Conservation (phyloP, 192 early-diverging fungal genomes). For the Entomortierella parvispora region DNA sequence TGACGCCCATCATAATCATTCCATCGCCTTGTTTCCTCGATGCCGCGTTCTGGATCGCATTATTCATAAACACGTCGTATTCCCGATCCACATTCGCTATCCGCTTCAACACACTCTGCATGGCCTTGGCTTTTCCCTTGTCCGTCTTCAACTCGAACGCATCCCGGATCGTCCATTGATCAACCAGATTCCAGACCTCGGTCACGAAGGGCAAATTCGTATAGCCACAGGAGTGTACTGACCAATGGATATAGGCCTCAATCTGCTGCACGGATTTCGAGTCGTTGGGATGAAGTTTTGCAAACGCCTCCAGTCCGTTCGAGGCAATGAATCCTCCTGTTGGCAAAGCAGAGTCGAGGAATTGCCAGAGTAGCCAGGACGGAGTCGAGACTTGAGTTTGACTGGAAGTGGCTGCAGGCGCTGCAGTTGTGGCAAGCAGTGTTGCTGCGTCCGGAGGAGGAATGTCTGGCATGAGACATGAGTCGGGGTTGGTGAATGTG, state of each 20-base stretch:
- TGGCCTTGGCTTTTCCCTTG: constrained; percentile 21
- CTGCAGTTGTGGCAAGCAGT: not conserved
- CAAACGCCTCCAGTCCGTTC: constrained; percentile 86
- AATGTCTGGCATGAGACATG: too few species aligned
- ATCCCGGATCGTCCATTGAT: constrained; percentile 31
- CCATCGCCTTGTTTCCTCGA: constrained; percentile 76
- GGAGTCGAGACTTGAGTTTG: constrained; percentile 13
- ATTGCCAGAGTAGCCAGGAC: constrained; percentile 81
- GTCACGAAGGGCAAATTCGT: constrained; percentile 78
- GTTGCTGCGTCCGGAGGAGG: too few species aligned
- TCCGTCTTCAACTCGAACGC: constrained; percentile 17
- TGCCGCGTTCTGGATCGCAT: constrained; percentile 72
- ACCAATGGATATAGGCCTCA: constrained; percentile 66
- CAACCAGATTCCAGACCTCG: constrained; percentile 55
- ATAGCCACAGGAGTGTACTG: constrained; percentile 75
- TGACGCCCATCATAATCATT: constrained; percentile 69
- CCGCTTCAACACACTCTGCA: constrained; percentile 41
- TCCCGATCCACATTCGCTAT: constrained; percentile 53
- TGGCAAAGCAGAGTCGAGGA: constrained; percentile 93
- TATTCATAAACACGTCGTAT: constrained; percentile 62
- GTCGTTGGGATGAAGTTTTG: constrained; percentile 58
- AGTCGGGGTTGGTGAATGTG: too few species aligned
- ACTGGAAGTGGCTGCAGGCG: not conserved
- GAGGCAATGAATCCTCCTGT: constrained; percentile 97
- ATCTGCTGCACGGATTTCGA: constrained; percentile 20